These are phyloP conservation scores for Cytospora schulzeri DNA, from an alignment of 2,329 filamentous ascomycete genomes.

Conservation along the genomic window DNA sequence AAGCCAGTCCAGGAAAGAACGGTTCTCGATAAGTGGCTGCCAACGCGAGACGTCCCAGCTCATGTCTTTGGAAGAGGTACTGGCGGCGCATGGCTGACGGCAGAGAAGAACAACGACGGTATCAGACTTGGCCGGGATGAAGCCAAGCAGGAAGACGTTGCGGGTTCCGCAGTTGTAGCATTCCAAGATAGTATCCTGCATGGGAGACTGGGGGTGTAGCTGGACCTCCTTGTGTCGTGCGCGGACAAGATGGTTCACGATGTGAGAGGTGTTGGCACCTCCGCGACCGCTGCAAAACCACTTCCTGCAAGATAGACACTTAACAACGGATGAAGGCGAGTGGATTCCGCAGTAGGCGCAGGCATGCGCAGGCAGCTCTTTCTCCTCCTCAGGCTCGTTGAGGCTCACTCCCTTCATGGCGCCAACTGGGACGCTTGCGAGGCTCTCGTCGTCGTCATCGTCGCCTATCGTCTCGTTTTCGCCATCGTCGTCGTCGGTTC, in stretches of 20 bases:
- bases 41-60: constrained; percentile 98
- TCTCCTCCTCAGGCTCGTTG: constrained; percentile 72
- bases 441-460: constrained; percentile 69
- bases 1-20: constrained; percentile 92
- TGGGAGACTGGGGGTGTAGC: constrained; percentile 86
- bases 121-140: constrained; percentile 98
- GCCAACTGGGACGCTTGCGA: constrained; percentile 81
- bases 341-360: constrained; percentile 99
- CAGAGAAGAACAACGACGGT: constrained; percentile 96
- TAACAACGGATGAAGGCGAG: constrained; percentile 91
- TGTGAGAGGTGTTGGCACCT: constrained; percentile 95
- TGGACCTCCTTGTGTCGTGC: constrained; percentile 99
- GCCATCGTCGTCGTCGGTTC: constrained; percentile 87
- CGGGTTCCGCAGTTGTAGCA: constrained; percentile 99
- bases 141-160: constrained; percentile 95
- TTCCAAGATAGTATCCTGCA: constrained; percentile 94
- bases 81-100: constrained; percentile 92
- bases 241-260: constrained; percentile 96
- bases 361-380: constrained; percentile 89
- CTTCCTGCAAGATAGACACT: constrained; percentile 92
- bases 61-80: constrained; percentile 97
- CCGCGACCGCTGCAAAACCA: constrained; percentile 99
- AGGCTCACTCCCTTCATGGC: constrained; percentile 68
- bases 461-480: constrained; percentile 82
- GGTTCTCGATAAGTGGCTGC: constrained; percentile 96